phyloP scores from a whole-genome alignment of 768 basidiomycete species.

The Lactarius akahatsu region DNA sequence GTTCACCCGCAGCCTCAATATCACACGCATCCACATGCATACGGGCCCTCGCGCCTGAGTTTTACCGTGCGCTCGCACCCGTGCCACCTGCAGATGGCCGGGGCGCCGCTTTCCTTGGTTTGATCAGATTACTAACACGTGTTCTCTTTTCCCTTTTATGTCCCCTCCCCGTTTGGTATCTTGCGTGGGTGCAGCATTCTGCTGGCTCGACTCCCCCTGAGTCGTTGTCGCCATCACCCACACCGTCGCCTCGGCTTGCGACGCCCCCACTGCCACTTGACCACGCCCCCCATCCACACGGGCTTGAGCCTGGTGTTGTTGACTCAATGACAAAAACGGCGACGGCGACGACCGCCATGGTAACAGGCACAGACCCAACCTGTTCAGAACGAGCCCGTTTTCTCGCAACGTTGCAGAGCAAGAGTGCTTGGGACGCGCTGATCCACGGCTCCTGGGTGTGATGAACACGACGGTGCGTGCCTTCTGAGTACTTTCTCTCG shows the following conservation, averaged over 20 bases:
- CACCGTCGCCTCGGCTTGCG: conserved; percentile 19
- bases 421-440: conserved; percentile 66
- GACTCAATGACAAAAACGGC: conserved; percentile 1
- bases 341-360: not conserved
- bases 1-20: conserved; percentile 27
- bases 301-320: conserved; percentile 6
- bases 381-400: conserved; percentile 48
- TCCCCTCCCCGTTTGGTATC: not conserved
- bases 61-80: conserved; percentile 37
- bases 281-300: conserved; percentile 14
- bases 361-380: conserved; percentile 19
- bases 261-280: conserved; percentile 22
- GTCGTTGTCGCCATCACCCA: conserved; percentile 19
- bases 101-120: conserved; percentile 18
- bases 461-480: conserved; percentile 20
- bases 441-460: conserved; percentile 67
- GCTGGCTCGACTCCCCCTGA: conserved; percentile 17
- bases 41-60: conserved; percentile 41
- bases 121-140: conserved; percentile 15
- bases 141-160: conserved; percentile 15
- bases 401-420: conserved; percentile 55
- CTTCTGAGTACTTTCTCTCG: not conserved
- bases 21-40: conserved; percentile 26
- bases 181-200: conserved; percentile 15
- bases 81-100: conserved; percentile 23